These are phyloP conservation scores for Lepraria neglecta DNA, from an alignment of 495 filamentous ascomycete species.

Conservation along the genomic window DNA sequence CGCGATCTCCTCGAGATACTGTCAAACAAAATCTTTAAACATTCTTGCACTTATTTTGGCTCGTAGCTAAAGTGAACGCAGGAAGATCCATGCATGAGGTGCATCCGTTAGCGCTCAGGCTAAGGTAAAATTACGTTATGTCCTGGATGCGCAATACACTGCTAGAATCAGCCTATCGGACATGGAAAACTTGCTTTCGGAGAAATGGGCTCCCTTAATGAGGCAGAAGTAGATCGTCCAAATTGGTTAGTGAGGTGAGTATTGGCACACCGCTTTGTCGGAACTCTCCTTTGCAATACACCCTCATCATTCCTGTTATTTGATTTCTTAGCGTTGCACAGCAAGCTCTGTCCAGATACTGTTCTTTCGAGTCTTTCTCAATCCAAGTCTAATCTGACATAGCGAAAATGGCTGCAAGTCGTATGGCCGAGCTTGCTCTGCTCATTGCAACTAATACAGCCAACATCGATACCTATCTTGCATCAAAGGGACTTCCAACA, in stretches of 20 bases:
- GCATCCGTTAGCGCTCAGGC: not conserved
- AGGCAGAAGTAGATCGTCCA: too few species aligned
- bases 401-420: constrained; percentile 14
- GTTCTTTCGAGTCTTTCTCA: not conserved
- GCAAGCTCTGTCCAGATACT: not conserved
- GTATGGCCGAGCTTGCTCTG: constrained; percentile 23
- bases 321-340: not conserved
- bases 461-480: constrained; percentile 20
- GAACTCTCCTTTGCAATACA: not conserved
- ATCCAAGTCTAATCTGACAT: not conserved
- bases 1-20: too few species aligned
- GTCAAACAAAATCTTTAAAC: too few species aligned
- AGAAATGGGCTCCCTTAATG: too few species aligned
- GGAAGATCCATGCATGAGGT: too few species aligned
- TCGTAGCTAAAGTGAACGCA: not conserved
- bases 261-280: too few species aligned
- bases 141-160: too few species aligned
- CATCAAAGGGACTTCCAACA: not conserved
- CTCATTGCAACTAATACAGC: constrained; percentile 22
- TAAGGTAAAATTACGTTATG: not conserved
- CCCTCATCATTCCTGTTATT: not conserved
- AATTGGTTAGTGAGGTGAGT: too few species aligned
- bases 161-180: too few species aligned
- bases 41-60: not conserved
- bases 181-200: too few species aligned